Percentiles rank a stretch among this genome's conserved stretches.
Evolutionary conservation across 1,139 yeast genomes (phyloP).

Genomic region (Arxiozyma slooffiae): DNA sequence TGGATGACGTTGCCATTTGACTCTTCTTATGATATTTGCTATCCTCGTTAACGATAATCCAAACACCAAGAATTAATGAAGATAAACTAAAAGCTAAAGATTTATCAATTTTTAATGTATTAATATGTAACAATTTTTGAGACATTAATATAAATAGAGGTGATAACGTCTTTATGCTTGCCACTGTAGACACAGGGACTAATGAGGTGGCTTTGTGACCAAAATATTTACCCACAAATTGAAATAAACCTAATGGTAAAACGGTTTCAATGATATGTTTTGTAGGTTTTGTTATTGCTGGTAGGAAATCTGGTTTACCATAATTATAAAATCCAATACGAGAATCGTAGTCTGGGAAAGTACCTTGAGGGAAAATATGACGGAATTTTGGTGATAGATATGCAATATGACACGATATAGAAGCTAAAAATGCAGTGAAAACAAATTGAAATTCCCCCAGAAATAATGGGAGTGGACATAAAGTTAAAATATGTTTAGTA

Average conservation of each 20-base stretch:
- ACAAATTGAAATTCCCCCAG: slow-evolving; percentile 80
- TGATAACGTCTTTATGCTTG: slow-evolving; percentile 84
- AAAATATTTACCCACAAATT: slow-evolving; percentile 82
- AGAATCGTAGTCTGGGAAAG: slow-evolving; percentile 37
- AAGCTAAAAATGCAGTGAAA: slow-evolving; percentile 43
- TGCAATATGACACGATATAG: slow-evolving; percentile 26
- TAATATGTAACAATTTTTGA: slow-evolving; percentile 54
- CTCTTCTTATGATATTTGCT: slow-evolving; percentile 7
- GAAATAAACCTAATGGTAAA: slow-evolving; percentile 86
- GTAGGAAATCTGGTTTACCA: not conserved
- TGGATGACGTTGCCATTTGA: slow-evolving; percentile 7
- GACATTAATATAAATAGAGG: slow-evolving; percentile 78
- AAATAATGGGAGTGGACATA: slow-evolving; percentile 70
- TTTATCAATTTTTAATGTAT: slow-evolving; percentile 50
- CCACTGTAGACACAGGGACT: slow-evolving; percentile 88
- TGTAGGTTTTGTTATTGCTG: slow-evolving; percentile 29
- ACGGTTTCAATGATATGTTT: slow-evolving; percentile 54
- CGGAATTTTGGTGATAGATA: slow-evolving; percentile 17
- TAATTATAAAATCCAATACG: slow-evolving; percentile 4
- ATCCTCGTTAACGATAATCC: slow-evolving; percentile 30
- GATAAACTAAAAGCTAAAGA: slow-evolving; percentile 64
- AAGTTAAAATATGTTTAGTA: slow-evolving; percentile 64
- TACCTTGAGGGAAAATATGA: slow-evolving; percentile 43
- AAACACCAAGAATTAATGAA: slow-evolving; percentile 30
- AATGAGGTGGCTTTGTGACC: slow-evolving; percentile 84